A percentile compares a stretch with the other conserved stretches of the same genome.
phyloP scores from a whole-genome alignment of 2,329 filamentous ascomycete genomes.

The Elsinoe fawcettii region DNA sequence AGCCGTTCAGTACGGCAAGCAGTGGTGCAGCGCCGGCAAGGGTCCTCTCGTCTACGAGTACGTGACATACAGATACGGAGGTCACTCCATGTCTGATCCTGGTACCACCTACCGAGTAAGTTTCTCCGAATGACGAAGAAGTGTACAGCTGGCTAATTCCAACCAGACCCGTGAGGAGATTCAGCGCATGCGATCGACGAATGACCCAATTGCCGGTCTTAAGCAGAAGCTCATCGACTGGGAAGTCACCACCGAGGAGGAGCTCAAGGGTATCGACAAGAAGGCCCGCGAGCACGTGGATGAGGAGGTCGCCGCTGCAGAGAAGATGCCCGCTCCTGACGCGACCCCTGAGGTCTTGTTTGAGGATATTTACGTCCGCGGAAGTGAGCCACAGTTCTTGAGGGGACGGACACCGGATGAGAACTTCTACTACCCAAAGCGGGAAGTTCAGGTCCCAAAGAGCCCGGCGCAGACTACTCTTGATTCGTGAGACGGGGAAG shows the following conservation, averaged over 20 bases:
- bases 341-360: conserved; percentile 74
- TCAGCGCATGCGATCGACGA: conserved; percentile 97
- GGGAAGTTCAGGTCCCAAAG: conserved; percentile 11
- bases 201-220: conserved; percentile 94
- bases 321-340: conserved; percentile 78
- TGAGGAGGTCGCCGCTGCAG: conserved; percentile 80
- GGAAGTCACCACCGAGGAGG: conserved; percentile 82
- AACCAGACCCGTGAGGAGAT: conserved; percentile 85
- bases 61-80: conserved; percentile 98
- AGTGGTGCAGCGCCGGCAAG: conserved; percentile 74
- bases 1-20: conserved; percentile 86
- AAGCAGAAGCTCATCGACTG: conserved; percentile 98
- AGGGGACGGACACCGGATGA: conserved; percentile 83
- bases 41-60: conserved; percentile 96
- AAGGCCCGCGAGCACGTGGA: conserved; percentile 78
- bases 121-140: neutral
- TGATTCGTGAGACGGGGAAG: neutral
- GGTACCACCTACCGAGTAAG: conserved; percentile 86
- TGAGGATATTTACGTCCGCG: conserved; percentile 92
- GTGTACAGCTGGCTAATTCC: neutral
- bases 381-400: conserved; percentile 80
- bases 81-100: conserved; percentile 99
- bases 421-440: conserved; percentile 64
- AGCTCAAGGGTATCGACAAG: conserved; percentile 95
- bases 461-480: conserved; percentile 14